A percentile compares a stretch with the other conserved stretches of the same genome.
phyloP scores from a whole-genome alignment of 805 yeast genomes.

The Kuraishia piskuri region DNA sequence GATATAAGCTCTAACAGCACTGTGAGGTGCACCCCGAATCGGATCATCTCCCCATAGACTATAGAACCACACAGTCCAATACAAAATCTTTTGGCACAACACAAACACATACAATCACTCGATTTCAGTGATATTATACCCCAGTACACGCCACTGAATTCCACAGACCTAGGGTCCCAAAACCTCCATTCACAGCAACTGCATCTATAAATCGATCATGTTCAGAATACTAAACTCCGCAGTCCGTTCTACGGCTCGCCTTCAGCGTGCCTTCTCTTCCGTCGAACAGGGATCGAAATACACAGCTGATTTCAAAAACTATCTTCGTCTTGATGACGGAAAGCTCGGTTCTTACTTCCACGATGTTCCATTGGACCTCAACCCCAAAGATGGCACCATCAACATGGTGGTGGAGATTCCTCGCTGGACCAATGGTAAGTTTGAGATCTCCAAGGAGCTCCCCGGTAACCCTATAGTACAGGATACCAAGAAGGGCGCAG shows the following conservation, averaged over 20 bases:
- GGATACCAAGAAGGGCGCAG: constrained; percentile 60
- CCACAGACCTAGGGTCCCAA: too few relatives aligned
- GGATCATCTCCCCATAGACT: too few relatives aligned
- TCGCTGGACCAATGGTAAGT: constrained; percentile 76
- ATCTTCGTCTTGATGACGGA: constrained; percentile 31
- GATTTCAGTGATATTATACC: too few relatives aligned
- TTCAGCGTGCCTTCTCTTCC: constrained; percentile 8
- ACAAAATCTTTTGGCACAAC: too few relatives aligned
- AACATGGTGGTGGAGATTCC: constrained; percentile 73
- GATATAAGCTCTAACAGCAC: too few relatives aligned
- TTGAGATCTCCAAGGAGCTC: constrained; percentile 56
- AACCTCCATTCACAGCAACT: too few relatives aligned
- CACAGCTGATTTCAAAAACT: constrained; percentile 32
- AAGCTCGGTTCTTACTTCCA: constrained; percentile 59
- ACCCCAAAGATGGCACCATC: constrained; percentile 32
- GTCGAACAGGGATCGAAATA: constrained; percentile 28
- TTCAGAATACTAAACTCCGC: background rate
- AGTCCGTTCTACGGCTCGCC: background rate
- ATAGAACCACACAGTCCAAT: too few relatives aligned
- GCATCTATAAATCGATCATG: background rate
- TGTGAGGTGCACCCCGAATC: too few relatives aligned
- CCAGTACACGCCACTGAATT: too few relatives aligned
- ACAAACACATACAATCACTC: too few relatives aligned
- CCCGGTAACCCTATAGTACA: constrained; percentile 73
- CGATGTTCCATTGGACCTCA: constrained; percentile 53